These are phyloP conservation scores for Apophysomyces variabilis DNA, from an alignment of 371 early-diverging fungal species.

Conservation along the genomic window DNA sequence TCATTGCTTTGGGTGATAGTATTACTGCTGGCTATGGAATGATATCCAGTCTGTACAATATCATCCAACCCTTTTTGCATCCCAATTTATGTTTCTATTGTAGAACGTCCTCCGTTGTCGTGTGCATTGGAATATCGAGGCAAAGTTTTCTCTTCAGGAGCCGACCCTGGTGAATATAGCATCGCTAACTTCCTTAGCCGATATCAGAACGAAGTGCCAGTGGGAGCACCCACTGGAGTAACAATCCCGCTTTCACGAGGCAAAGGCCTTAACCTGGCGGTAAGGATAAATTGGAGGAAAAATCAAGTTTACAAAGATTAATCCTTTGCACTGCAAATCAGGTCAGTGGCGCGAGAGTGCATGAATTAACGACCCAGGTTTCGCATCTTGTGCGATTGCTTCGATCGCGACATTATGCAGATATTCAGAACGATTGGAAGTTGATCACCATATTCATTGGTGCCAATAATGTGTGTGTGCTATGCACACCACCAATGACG, in stretches of 20 bases:
- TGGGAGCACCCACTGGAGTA: conserved; percentile 60
- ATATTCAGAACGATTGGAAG: conserved; percentile 62
- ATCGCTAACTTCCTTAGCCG: conserved; percentile 60
- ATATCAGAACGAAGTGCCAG: conserved; percentile 36
- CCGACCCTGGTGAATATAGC: conserved; percentile 60
- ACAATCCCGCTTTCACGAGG: conserved; percentile 58
- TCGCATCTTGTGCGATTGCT: conserved; percentile 30
- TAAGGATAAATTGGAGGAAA: conserved; percentile 28
- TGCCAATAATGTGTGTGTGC: conserved; percentile 69
- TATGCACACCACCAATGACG: conserved; percentile 50
- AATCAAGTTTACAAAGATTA: background rate
- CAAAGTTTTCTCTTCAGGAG: conserved; percentile 67
- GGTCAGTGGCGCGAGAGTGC: conserved; percentile 62
- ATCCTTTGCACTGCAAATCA: conserved; percentile 8
- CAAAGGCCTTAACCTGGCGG: conserved; percentile 67
- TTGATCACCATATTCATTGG: conserved; percentile 71
- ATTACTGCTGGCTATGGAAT: conserved; percentile 75
- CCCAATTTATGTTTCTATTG: background rate
- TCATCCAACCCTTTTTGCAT: background rate
- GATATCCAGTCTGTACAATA: conserved; percentile 38
- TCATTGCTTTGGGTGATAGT: conserved; percentile 74
- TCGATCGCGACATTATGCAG: conserved; percentile 22
- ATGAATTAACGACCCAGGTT: conserved; percentile 40
- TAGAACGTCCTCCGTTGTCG: conserved; percentile 60
- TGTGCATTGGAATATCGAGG: conserved; percentile 65